These are phyloP conservation scores for Mycena metata DNA, from an alignment of 768 basidiomycete genomes.

Conservation along the genomic window DNA sequence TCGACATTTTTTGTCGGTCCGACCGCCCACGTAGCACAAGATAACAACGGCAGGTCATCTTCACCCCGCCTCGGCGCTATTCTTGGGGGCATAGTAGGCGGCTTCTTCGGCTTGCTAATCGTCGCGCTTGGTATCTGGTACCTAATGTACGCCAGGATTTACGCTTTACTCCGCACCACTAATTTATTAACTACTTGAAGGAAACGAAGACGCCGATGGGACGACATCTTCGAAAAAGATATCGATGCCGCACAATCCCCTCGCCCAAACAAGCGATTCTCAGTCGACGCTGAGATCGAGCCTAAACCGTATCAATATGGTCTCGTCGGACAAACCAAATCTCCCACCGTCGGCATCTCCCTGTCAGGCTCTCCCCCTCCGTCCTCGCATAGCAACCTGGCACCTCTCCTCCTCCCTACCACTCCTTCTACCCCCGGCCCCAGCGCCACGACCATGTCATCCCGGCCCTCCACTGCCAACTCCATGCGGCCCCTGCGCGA, in stretches of 20 bases:
- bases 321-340: constrained; percentile 63
- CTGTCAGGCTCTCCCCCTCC: constrained; percentile 46
- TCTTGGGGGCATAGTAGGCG: constrained; percentile 68
- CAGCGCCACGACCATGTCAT: constrained; percentile 46
- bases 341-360: constrained; percentile 53
- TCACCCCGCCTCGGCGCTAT: constrained; percentile 58
- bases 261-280: constrained; percentile 45
- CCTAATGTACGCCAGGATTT: constrained; percentile 56
- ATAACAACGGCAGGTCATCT: constrained; percentile 32
- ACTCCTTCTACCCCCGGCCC: constrained; percentile 42
- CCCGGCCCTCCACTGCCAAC: constrained; percentile 61
- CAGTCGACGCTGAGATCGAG: constrained; percentile 45
- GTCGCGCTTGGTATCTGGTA: constrained; percentile 64
- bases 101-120: constrained; percentile 63
- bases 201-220: constrained; percentile 61
- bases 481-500: constrained; percentile 54
- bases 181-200: constrained; percentile 46
- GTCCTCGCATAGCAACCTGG: constrained; percentile 41
- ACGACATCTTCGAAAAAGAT: constrained; percentile 66
- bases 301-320: constrained; percentile 76
- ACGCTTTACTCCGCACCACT: constrained; percentile 7
- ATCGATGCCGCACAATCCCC: constrained; percentile 35
- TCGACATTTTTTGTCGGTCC: constrained; percentile 13
- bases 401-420: constrained; percentile 45
- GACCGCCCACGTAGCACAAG: constrained; percentile 33